Base-by-base conservation (phyloP, 129 eudicot species). In the Helichrysum umbraculigerum region DNA sequence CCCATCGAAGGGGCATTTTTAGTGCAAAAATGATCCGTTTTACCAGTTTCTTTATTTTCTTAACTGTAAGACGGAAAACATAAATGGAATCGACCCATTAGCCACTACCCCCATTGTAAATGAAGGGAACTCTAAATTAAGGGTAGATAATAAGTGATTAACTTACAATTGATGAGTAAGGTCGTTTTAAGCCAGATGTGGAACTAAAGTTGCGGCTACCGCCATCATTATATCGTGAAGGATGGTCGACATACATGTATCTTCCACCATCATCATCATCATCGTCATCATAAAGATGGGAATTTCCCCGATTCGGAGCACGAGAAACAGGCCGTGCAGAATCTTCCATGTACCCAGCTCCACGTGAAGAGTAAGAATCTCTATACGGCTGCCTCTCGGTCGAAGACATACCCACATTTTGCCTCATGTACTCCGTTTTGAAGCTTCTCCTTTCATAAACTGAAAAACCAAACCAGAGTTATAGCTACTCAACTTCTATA, bases 91-190 rank as follows among this genome's bases (percentile, higher is more conserved):
- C 62, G 5, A 16, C 61, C 22, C 28, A 19, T 56, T 25, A 25
- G 28, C 54, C 15, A 47, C 8, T 9, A 21, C 19, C 58, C 50
- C 54, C 5, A 47, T 47, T 12, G n/a, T 47, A 14, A 12, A 4
- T 47, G 54, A 14, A 47, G 17, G 54, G n/a, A 47, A 14, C n/a
- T 47, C 5, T 14, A 14, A 47, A 11, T 47, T 47, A 47, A 47
- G 54, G 54, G 54, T 47, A 47, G 54, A 47, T 47, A 16, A 81
- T 29, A 30, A 68, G 14, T 68, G 74, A 22, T 44, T 29, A 5
- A 79, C 87, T 79, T 74, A 83, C 87, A n/a, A 79, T 75, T 71
- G 81, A 76, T 3, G 87, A 79, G 51, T 79, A 83, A 56, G 81
- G 81, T 21, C 84, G 78, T 11, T 83, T 83, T 75, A 79, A 66